Evolutionary conservation across 805 yeast species (phyloP), one percentile per base, ranked within the genome.

Genomic region (Komagataella mondaviorum): DNA sequence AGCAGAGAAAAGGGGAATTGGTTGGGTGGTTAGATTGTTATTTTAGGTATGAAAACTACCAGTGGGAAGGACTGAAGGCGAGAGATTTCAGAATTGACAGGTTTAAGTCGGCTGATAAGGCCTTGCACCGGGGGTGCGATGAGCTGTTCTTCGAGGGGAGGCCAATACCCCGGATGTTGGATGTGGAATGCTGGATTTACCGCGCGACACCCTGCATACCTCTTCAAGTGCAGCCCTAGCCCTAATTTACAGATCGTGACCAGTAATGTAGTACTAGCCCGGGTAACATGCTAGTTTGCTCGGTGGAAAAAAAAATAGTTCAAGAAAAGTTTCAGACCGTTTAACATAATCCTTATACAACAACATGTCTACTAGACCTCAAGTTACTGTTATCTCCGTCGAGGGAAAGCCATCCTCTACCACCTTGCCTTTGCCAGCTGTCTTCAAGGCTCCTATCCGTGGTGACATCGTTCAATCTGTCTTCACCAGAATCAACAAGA

Each of bases 401-500:
- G 71, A 81, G 73, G 98, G 98, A 75, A 86, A 85, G 75, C 81
- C 86, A 70, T 76, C 95, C 71, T 76, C 87, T 64, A 65, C 87
- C 66, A 80, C 91, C 66, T 75, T 90, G 65, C 88, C 96, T 67
- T 81, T 93, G 70, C 99, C 99, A 79, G 95, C 96, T 69, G 97
- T 93, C 71, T 93, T 93, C 87, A 75, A 88, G 77, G 96, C 99
- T 71, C 99, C 99, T 75, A 95, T 93, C 82, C 90, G 99, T 83
- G 91, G 96, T 71, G 99, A 93, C 74, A 80, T 93, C 71, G 97
- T 93, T 72, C 99, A 90, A 89, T 77, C 96, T 72, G 99, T 93
- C 67, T 93, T 89, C 86, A 87, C 90, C 73, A 85, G 90, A 72
- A 88, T 93, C 67, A 90, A 90, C 95, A 93, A 93, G 93, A 93